Conservation (phyloP, 768 basidiomycete genomes). For the Russula ochroleuca region DNA sequence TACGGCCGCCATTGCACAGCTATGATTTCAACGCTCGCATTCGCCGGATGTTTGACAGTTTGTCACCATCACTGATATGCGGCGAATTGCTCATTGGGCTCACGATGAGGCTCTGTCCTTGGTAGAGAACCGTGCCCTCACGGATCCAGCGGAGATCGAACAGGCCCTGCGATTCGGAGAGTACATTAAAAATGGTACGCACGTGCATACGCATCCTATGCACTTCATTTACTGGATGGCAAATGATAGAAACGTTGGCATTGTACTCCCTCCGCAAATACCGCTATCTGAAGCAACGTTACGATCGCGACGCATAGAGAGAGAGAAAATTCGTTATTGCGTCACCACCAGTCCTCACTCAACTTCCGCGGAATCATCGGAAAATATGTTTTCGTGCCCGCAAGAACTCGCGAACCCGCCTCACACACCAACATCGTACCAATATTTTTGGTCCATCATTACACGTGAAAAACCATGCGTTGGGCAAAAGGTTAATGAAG, state of each 20-base stretch:
- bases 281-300: constrained; percentile 71
- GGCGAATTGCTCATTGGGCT: not conserved
- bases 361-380: not conserved
- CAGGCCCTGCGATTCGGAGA: constrained; percentile 69
- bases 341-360: not conserved
- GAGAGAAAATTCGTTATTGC: not conserved
- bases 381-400: not conserved
- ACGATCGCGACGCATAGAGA: constrained; percentile 32
- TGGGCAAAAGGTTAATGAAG: not conserved
- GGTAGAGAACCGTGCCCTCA: constrained; percentile 63
- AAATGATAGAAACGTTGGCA: constrained; percentile 59
- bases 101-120: not conserved
- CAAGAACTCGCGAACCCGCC: not conserved
- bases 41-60: constrained; percentile 70
- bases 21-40: constrained; percentile 77
- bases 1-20: constrained; percentile 42
- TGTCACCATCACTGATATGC: constrained; percentile 28
- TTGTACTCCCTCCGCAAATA: constrained; percentile 82
- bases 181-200: constrained; percentile 79
- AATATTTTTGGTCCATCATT: not conserved
- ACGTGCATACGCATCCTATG: not conserved
- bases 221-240: not conserved
- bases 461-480: not conserved
- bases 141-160: constrained; percentile 68
- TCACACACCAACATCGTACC: not conserved